Evolutionary conservation across 1,139 yeast genomes (phyloP).

Genomic region (Saccharomyces uvarum): DNA sequence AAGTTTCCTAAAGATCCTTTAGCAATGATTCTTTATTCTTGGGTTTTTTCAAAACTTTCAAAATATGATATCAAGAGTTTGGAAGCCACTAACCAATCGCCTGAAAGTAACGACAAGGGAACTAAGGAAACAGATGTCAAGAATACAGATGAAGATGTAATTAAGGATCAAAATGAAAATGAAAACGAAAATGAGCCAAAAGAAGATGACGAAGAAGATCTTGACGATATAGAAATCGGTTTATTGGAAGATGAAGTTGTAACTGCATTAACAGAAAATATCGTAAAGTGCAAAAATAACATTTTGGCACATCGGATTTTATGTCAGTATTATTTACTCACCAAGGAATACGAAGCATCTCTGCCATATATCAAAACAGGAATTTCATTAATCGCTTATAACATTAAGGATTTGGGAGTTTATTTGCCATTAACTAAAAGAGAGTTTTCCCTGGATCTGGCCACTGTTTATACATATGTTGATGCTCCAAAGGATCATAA

Average conservation of each 20-base stretch:
- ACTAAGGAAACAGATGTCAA: slow-evolving; percentile 18
- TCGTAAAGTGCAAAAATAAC: slow-evolving; percentile 41
- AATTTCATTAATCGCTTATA: slow-evolving; percentile 45
- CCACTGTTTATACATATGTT: slow-evolving; percentile 69
- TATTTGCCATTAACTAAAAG: slow-evolving; percentile 46
- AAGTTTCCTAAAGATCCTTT: slow-evolving; percentile 57
- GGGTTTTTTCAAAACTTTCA: slow-evolving; percentile 58
- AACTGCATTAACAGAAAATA: slow-evolving; percentile 48
- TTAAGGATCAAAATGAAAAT: slow-evolving; percentile 16
- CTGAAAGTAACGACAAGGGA: slow-evolving; percentile 7
- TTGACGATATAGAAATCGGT: slow-evolving; percentile 20
- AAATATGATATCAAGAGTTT: slow-evolving; percentile 30
- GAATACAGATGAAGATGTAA: slow-evolving; percentile 9
- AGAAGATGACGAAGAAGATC: slow-evolving; percentile 19
- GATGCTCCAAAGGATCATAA: slow-evolving; percentile 86
- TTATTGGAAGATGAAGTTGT: slow-evolving; percentile 47
- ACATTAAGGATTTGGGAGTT: slow-evolving; percentile 42
- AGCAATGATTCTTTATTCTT: slow-evolving; percentile 55
- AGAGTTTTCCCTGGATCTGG: slow-evolving; percentile 59
- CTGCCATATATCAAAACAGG: slow-evolving; percentile 57
- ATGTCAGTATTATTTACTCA: slow-evolving; percentile 51
- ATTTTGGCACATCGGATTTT: slow-evolving; percentile 59
- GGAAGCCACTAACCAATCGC: slow-evolving; percentile 3
- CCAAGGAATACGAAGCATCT: slow-evolving; percentile 59
- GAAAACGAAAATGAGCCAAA: slow-evolving; percentile 20